Evolutionary conservation across 768 basidiomycete species (phyloP).

Genomic region (Rhodotorula kratochvilovae): DNA sequence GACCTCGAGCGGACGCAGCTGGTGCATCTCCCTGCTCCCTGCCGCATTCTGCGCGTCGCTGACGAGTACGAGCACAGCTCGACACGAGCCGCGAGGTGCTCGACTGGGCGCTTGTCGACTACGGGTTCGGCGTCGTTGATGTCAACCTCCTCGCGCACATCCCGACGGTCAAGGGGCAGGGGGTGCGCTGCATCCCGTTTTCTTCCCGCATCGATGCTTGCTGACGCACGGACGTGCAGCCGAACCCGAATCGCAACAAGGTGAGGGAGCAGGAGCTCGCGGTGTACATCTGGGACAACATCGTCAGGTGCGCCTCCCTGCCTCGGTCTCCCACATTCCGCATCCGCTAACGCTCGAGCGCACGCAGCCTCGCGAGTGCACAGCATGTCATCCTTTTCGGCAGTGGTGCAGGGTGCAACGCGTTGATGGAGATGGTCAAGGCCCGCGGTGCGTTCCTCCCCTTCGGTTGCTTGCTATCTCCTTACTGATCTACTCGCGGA

Average conservation of each 20-base stretch:
- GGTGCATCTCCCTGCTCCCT: constrained; percentile 51
- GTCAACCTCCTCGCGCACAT: constrained; percentile 63
- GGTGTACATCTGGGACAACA: constrained; percentile 92
- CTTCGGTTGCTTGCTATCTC: background rate
- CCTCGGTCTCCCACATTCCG: background rate
- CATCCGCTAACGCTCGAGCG: background rate
- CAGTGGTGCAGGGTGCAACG: constrained; percentile 75
- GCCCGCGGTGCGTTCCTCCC: constrained; percentile 54
- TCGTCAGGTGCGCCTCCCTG: constrained; percentile 64
- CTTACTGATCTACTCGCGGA: background rate
- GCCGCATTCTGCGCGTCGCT: constrained; percentile 8
- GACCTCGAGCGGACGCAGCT: constrained; percentile 77
- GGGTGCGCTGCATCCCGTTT: background rate
- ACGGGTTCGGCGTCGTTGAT: constrained; percentile 73
- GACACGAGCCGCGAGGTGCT: constrained; percentile 78
- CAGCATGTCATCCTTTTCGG: constrained; percentile 74
- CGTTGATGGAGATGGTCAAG: constrained; percentile 69
- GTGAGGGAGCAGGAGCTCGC: constrained; percentile 56
- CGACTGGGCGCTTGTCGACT: constrained; percentile 61
- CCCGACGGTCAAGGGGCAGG: constrained; percentile 36
- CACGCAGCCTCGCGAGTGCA: constrained; percentile 48
- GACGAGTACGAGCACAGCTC: constrained; percentile 56
- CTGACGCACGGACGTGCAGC: constrained; percentile 49
- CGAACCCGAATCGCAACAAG: constrained; percentile 36
- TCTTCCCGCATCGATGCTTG: background rate